Evolutionary conservation across 495 filamentous ascomycete species (phyloP).

Genomic region (Lophiotrema nucula): DNA sequence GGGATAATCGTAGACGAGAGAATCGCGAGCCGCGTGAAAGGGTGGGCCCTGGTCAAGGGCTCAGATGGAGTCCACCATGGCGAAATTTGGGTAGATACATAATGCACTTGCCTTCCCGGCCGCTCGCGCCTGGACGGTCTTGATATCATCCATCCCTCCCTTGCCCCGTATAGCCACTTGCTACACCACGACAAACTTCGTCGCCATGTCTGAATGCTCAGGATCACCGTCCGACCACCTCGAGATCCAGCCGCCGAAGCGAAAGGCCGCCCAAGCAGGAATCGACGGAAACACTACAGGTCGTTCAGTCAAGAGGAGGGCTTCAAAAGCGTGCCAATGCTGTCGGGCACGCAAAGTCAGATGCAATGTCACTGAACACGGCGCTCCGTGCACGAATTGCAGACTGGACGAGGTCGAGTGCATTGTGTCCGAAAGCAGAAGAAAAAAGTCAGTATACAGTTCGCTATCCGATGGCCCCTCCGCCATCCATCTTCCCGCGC

Average conservation of each 20-base stretch:
- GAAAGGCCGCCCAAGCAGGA: constrained; percentile 42
- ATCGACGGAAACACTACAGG: constrained; percentile 39
- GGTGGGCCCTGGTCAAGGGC: constrained; percentile 3
- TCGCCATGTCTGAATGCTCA: constrained; percentile 32
- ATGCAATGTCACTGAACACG: constrained; percentile 87
- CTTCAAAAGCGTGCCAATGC: constrained; percentile 82
- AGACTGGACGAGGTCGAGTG: constrained; percentile 84
- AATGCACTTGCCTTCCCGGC: constrained; percentile 15
- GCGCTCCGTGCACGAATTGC: constrained; percentile 86
- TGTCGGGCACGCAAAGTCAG: constrained; percentile 88
- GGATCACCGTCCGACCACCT: constrained; percentile 32
- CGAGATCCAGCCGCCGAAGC: constrained; percentile 37
- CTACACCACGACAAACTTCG: not conserved
- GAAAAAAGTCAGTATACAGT: constrained; percentile 68
- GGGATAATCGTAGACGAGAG: constrained; percentile 25
- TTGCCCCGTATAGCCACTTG: not conserved
- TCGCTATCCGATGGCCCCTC: constrained; percentile 15
- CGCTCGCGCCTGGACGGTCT: constrained; percentile 10
- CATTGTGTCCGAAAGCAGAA: constrained; percentile 84
- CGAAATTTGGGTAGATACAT: constrained; percentile 26
- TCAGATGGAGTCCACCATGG: constrained; percentile 31
- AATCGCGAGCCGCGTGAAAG: constrained; percentile 25
- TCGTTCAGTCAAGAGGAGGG: constrained; percentile 69
- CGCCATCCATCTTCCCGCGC: constrained; percentile 12
- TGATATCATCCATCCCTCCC: constrained; percentile 4